These are phyloP conservation scores for Gossypium trilobum DNA, from an alignment of 441 rosid genomes.

Conservation along the genomic window DNA sequence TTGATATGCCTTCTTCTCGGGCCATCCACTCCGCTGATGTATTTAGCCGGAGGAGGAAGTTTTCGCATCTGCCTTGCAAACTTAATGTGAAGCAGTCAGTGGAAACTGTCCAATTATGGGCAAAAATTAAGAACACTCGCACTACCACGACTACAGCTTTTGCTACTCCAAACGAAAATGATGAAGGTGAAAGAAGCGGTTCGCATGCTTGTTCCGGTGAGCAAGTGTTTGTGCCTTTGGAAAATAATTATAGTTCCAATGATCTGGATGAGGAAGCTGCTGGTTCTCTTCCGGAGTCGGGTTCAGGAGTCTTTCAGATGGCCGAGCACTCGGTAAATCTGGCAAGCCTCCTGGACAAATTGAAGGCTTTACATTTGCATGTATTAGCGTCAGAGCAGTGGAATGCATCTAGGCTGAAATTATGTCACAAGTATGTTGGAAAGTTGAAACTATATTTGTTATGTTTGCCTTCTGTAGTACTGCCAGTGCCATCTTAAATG, in stretches of 20 bases:
- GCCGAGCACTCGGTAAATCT: constrained; percentile 20
- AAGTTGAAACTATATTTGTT: neutral
- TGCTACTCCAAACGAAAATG: constrained; percentile 22
- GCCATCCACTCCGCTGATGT: constrained; percentile 20
- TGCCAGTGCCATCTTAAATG: neutral
- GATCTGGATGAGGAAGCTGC: constrained; percentile 24
- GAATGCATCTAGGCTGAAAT: constrained; percentile 47
- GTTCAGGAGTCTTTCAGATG: constrained; percentile 20
- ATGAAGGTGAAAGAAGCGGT: constrained; percentile 24
- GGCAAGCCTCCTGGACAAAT: constrained; percentile 37
- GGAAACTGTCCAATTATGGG: constrained; percentile 15
- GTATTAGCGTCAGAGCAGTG: constrained; percentile 54
- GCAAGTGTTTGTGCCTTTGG: constrained; percentile 14
- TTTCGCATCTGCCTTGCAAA: constrained; percentile 16
- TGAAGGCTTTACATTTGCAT: constrained; percentile 49
- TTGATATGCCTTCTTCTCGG: constrained; percentile 15
- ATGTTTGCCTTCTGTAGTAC: neutral
- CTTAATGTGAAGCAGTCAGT: constrained; percentile 15
- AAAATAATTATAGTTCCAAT: constrained; percentile 21
- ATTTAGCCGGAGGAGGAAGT: constrained; percentile 21
- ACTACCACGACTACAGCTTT: constrained; percentile 22
- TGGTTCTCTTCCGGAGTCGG: constrained; percentile 19
- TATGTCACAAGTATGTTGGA: constrained; percentile 41
- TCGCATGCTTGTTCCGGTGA: constrained; percentile 23
- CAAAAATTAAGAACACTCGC: constrained; percentile 19